These are phyloP conservation scores for Fusarium siculi DNA, from an alignment of 2,329 filamentous ascomycete species.

Conservation along the genomic window DNA sequence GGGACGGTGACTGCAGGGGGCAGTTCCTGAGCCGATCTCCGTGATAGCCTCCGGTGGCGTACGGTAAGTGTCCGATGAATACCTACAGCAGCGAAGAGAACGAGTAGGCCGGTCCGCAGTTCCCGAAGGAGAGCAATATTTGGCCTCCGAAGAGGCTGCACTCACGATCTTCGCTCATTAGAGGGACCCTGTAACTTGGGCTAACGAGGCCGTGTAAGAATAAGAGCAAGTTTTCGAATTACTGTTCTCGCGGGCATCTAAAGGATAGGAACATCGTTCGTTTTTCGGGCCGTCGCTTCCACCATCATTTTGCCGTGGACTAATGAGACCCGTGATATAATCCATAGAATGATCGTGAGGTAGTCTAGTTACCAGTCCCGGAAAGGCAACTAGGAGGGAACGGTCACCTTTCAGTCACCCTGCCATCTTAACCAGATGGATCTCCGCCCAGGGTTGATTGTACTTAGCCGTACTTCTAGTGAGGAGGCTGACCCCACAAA, in stretches of 20 bases:
- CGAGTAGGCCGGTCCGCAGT: constrained; percentile 29
- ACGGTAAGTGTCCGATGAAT: constrained; percentile 1
- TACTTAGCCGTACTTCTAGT: constrained; percentile 26
- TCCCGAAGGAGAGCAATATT: constrained; percentile 14
- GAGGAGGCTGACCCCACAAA: constrained; percentile 9
- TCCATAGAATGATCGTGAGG: constrained; percentile 14
- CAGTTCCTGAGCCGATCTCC: constrained; percentile 13
- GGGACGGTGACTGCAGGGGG: constrained; percentile 4
- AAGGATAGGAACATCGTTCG: constrained; percentile 7
- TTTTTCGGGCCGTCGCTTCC: constrained; percentile 38
- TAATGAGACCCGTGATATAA: constrained; percentile 3
- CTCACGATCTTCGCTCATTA: constrained; percentile 21
- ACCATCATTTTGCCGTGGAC: constrained; percentile 15
- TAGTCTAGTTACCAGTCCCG: constrained; percentile 8
- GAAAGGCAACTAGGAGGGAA: constrained; percentile 17
- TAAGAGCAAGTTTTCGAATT: neutral
- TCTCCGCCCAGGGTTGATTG: constrained; percentile 10
- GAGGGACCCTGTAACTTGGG: constrained; percentile 2
- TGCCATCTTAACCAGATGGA: constrained; percentile 19
- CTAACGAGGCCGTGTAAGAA: neutral
- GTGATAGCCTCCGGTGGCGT: constrained; percentile 12
- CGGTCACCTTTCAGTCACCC: constrained; percentile 22
- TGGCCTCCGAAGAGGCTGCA: constrained; percentile 32
- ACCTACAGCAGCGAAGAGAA: neutral
- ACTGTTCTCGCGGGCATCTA: constrained; percentile 10